Conservation (phyloP, 176 grass and related monocot genomes). For the Zizania latifolia region DNA sequence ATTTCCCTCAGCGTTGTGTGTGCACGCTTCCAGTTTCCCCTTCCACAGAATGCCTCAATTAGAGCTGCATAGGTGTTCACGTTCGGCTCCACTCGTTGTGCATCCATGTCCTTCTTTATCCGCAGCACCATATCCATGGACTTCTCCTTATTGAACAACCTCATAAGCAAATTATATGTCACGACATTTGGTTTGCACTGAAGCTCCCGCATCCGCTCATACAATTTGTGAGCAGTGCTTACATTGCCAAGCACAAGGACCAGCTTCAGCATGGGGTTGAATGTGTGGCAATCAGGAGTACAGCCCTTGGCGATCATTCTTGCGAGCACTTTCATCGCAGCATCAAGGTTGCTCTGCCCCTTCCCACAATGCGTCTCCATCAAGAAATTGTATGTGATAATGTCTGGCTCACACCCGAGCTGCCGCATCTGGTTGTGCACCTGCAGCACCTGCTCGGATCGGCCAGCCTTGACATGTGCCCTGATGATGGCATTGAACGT, state of each 20-base stretch:
- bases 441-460: conserved; percentile 71
- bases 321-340: conserved; percentile 66
- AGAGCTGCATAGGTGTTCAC: conserved; percentile 56
- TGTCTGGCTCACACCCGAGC: conserved; percentile 63
- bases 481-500: conserved; percentile 88
- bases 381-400: conserved; percentile 93
- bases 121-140: conserved; percentile 92
- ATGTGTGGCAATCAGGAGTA: conserved; percentile 70
- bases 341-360: conserved; percentile 75
- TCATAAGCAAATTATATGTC: conserved; percentile 79
- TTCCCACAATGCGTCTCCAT: conserved; percentile 77
- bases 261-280: conserved; percentile 75
- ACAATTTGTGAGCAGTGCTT: conserved; percentile 50
- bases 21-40: conserved; percentile 69
- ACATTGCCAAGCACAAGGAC: conserved; percentile 53
- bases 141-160: conserved; percentile 67
- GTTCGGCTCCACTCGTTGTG: conserved; percentile 66
- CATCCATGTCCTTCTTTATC: conserved; percentile 84
- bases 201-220: conserved; percentile 67
- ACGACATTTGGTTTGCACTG: conserved; percentile 62
- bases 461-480: conserved; percentile 64
- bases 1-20: conserved; percentile 49
- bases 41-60: conserved; percentile 59
- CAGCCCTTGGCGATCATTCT: conserved; percentile 68
- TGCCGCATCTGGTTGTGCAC: conserved; percentile 89